Percentiles rank a stretch among this genome's conserved stretches.
phyloP scores from a whole-genome alignment of 495 filamentous ascomycete genomes.

The Daldinia grandis region DNA sequence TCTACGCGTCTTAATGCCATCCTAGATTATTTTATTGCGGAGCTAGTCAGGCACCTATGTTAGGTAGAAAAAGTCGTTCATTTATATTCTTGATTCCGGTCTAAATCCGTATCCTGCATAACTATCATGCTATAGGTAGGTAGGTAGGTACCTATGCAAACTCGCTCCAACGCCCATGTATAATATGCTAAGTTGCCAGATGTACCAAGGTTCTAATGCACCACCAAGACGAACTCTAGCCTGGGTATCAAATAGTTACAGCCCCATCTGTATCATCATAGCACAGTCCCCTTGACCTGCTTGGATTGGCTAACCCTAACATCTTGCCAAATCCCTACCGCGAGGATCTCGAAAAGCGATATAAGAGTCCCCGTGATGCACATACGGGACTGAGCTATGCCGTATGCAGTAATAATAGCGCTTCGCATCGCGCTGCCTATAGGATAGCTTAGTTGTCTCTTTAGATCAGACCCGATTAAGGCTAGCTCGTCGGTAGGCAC shows the following conservation, averaged over 20 bases:
- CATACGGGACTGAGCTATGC: conserved; percentile 58
- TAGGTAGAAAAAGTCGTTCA: too few relatives aligned
- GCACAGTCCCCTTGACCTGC: conserved; percentile 60
- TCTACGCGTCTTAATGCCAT: too few relatives aligned
- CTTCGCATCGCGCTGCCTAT: conserved; percentile 64
- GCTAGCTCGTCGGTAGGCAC: conserved; percentile 50
- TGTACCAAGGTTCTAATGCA: conserved; percentile 10
- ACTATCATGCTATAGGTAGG: background rate
- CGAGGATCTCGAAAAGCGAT: conserved; percentile 50
- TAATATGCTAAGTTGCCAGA: background rate
- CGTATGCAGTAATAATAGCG: conserved; percentile 71
- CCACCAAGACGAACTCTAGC: background rate
- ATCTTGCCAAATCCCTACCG: conserved; percentile 58
- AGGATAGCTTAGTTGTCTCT: conserved; percentile 66
- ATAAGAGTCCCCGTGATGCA: conserved; percentile 52
- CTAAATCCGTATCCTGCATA: background rate
- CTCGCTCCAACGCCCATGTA: conserved; percentile 8
- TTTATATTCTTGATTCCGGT: background rate
- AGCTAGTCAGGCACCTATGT: too few relatives aligned
- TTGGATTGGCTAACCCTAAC: conserved; percentile 62
- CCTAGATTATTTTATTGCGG: too few relatives aligned
- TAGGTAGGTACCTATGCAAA: background rate
- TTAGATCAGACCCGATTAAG: conserved; percentile 68
- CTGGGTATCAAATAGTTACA: background rate
- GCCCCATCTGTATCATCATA: conserved; percentile 43